These are phyloP conservation scores for Monilinia fructigena DNA, from an alignment of 2,329 filamentous ascomycete species.

Conservation along the genomic window DNA sequence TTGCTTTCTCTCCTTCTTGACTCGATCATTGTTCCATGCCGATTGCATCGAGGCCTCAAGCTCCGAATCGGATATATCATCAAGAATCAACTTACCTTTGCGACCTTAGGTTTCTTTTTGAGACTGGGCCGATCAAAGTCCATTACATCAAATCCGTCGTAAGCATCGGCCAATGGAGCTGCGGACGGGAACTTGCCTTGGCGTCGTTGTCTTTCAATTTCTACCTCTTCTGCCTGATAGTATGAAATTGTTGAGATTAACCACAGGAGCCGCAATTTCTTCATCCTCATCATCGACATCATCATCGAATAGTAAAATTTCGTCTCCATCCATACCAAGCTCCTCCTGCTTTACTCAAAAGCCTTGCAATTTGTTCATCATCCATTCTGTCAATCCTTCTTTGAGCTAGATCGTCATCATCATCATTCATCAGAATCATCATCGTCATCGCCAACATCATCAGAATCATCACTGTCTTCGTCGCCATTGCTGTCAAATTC, in stretches of 20 bases:
- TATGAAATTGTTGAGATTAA: conserved; percentile 19
- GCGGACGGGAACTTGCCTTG: conserved; percentile 52
- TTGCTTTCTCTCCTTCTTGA: conserved; percentile 65
- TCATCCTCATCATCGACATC: conserved; percentile 39
- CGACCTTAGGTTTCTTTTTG: conserved; percentile 61
- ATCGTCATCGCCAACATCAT: conserved; percentile 35
- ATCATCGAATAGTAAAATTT: conserved; percentile 57
- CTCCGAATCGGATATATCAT: conserved; percentile 65
- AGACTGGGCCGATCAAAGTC: conserved; percentile 73
- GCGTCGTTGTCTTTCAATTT: conserved; percentile 33
- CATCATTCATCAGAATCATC: conserved; percentile 30
- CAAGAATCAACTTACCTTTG: conserved; percentile 51
- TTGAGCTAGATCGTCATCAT: conserved; percentile 43
- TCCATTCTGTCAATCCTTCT: conserved; percentile 48
- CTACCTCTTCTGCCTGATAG: conserved; percentile 30
- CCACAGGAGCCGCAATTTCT: conserved; percentile 3
- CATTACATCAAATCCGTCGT: conserved; percentile 78
- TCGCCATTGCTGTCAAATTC: conserved; percentile 41
- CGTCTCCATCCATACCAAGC: conserved; percentile 59
- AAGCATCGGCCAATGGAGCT: conserved; percentile 51
- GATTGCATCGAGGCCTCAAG: conserved; percentile 58
- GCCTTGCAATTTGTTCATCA: conserved; percentile 61
- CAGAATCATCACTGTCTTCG: conserved; percentile 31
- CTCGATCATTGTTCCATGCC: conserved; percentile 65
- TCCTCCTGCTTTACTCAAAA: conserved; percentile 63